Conservation (phyloP, 805 yeast genomes). For the Hanseniaspora opuntiae region DNA sequence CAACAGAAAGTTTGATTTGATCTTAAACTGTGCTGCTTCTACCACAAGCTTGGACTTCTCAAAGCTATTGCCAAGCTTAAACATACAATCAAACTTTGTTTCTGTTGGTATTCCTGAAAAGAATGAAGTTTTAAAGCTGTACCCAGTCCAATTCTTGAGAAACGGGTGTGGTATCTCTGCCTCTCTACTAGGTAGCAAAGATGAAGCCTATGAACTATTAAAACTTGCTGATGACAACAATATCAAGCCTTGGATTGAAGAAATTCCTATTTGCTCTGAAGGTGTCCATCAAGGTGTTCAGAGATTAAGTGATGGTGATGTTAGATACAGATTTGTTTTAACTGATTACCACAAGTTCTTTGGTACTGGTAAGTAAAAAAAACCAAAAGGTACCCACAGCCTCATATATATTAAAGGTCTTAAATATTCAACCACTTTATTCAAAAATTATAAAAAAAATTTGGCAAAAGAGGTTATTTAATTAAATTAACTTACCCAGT, state of each 20-base stretch:
- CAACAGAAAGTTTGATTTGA: constrained; percentile 29
- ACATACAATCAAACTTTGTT: constrained; percentile 45
- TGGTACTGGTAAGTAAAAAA: constrained; percentile 21
- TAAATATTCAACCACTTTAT: background rate
- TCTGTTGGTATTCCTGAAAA: constrained; percentile 57
- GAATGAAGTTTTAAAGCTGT: constrained; percentile 27
- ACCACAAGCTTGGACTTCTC: constrained; percentile 37
- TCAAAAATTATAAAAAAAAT: no score
- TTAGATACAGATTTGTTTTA: constrained; percentile 51
- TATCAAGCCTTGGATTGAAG: constrained; percentile 52
- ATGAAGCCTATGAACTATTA: constrained; percentile 55
- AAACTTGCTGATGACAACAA: constrained; percentile 46
- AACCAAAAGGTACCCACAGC: background rate
- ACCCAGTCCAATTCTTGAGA: constrained; percentile 39
- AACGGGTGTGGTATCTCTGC: constrained; percentile 42
- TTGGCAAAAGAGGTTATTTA: background rate
- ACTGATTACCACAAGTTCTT: constrained; percentile 35
- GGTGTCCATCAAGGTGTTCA: constrained; percentile 44
- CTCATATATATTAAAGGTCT: background rate
- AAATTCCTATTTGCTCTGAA: constrained; percentile 38
- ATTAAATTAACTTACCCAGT: background rate
- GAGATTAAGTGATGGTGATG: constrained; percentile 42
- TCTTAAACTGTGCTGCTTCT: constrained; percentile 35
- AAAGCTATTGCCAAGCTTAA: constrained; percentile 37
- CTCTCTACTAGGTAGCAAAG: constrained; percentile 47